Conservation (phyloP, 306 rosid species). For the Pterocarpus macrocarpus region DNA sequence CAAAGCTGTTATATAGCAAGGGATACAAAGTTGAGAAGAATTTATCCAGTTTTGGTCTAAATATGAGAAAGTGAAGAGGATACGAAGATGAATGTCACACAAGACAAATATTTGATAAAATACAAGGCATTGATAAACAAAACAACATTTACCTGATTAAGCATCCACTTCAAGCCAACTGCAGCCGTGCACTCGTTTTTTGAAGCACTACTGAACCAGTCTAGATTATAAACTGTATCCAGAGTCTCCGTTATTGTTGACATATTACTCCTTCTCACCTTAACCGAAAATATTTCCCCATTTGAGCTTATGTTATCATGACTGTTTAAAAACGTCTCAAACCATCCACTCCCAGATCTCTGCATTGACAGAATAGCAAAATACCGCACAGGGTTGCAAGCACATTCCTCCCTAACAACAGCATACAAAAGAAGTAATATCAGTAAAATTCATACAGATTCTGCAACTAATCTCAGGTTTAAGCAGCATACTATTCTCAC, state of each 20-base stretch:
- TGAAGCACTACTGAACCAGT: conserved; percentile 92
- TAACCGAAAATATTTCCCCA: conserved; percentile 94
- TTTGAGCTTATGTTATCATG: conserved; percentile 95
- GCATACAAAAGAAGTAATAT: conserved; percentile 36
- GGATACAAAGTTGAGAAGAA: neutral
- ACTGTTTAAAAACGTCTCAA: conserved; percentile 93
- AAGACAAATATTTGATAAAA: conserved; percentile 31
- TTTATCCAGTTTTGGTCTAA: neutral
- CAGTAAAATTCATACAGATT: conserved; percentile 43
- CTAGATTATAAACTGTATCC: conserved; percentile 85
- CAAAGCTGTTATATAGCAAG: neutral
- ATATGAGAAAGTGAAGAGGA: conserved; percentile 14
- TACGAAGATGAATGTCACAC: conserved; percentile 28
- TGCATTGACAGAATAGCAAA: conserved; percentile 95
- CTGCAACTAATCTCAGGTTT: conserved; percentile 35
- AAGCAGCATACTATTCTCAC: conserved; percentile 50
- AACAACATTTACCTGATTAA: conserved; percentile 81
- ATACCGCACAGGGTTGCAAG: conserved; percentile 86
- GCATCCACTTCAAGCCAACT: conserved; percentile 99
- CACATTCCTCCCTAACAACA: conserved; percentile 80
- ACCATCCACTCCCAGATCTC: conserved; percentile 99
- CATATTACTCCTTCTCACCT: conserved; percentile 85
- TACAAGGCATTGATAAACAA: neutral
- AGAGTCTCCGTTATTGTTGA: conserved; percentile 87
- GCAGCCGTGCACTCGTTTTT: conserved; percentile 98